Evolutionary conservation across 768 basidiomycete species (phyloP).

Genomic region (Grammothele lineata): DNA sequence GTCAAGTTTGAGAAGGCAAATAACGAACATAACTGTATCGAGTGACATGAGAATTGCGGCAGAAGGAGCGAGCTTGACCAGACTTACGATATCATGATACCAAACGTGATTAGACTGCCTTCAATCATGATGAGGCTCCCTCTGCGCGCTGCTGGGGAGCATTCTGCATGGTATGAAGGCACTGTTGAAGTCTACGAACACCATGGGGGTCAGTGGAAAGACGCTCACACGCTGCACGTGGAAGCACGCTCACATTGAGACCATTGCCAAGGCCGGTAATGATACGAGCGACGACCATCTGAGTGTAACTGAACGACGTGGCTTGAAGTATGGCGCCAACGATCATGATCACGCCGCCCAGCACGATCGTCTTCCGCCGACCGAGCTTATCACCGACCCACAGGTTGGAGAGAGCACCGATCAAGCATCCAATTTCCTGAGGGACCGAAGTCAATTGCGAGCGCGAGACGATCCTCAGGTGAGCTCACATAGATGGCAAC

Average conservation of each 20-base stretch:
- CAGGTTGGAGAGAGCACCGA: conserved; percentile 59
- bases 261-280: conserved; percentile 66
- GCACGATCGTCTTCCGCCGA: conserved; percentile 50
- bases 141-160: conserved; percentile 53
- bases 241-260: conserved; percentile 39
- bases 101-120: conserved; percentile 59
- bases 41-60: neutral
- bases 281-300: conserved; percentile 58
- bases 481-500: conserved; percentile 50
- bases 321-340: conserved; percentile 59
- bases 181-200: conserved; percentile 53
- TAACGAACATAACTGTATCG: conserved; percentile 24
- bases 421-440: conserved; percentile 61
- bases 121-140: conserved; percentile 65
- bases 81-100: conserved; percentile 58
- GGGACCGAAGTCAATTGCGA: neutral
- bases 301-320: conserved; percentile 52
- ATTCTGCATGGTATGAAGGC: conserved; percentile 63
- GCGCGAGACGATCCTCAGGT: neutral
- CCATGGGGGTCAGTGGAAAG: neutral
- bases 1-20: conserved; percentile 6
- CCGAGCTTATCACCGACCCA: conserved; percentile 59
- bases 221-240: neutral
- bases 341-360: conserved; percentile 59
- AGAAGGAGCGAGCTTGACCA: neutral